Conservation (phyloP, 2,329 filamentous ascomycete genomes). For the Dothidotthia symphoricarpi region DNA sequence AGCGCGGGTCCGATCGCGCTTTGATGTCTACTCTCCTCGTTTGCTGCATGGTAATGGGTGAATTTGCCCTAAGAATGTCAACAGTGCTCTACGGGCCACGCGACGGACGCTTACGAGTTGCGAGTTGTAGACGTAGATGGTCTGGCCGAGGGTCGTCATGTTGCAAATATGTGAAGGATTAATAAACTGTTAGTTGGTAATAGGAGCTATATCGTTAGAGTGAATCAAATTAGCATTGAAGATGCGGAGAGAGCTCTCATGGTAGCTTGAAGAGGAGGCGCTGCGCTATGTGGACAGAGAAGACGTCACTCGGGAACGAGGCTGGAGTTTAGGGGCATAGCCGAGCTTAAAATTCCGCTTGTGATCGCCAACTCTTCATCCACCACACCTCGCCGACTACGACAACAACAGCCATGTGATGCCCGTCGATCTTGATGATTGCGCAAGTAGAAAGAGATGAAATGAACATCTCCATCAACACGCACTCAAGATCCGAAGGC, state of each 20-base stretch:
- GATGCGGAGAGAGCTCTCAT: constrained; percentile 28
- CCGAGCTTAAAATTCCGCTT: constrained; percentile 21
- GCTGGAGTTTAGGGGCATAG: constrained; percentile 16
- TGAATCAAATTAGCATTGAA: background rate
- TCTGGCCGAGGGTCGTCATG: no score
- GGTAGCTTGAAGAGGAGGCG: constrained; percentile 16
- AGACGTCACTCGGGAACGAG: constrained; percentile 25
- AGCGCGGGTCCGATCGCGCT: constrained; percentile 50
- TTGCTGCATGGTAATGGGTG: constrained; percentile 43
- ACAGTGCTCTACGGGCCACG: background rate
- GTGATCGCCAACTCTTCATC: constrained; percentile 1
- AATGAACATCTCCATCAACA: no score
- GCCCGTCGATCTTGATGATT: background rate
- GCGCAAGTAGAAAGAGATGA: no score
- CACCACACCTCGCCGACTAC: no score
- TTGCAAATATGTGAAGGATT: background rate
- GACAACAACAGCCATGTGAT: background rate
- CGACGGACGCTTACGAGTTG: constrained; percentile 39
- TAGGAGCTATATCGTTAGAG: no score
- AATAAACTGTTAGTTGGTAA: background rate
- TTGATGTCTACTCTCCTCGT: constrained; percentile 34
- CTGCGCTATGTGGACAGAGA: constrained; percentile 17
- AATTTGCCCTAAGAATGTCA: constrained; percentile 42
- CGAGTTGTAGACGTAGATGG: constrained; percentile 43
- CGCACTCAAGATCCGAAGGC: no score